phyloP scores from a whole-genome alignment of 2,329 filamentous ascomycete genomes.

The Microdochium nivale region DNA sequence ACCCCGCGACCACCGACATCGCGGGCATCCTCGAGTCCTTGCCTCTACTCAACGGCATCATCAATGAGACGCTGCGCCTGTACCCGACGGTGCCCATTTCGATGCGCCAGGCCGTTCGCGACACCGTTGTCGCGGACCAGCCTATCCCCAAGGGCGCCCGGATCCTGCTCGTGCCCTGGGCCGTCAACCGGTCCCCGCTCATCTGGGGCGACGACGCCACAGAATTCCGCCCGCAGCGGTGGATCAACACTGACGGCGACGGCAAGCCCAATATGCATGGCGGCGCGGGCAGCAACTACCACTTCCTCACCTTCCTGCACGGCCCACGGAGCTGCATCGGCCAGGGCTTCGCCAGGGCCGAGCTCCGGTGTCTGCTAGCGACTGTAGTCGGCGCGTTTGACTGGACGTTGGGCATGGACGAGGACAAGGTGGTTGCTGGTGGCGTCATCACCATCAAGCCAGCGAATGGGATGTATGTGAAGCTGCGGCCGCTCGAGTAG shows the following conservation, averaged over 20 bases:
- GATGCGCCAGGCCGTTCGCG: slow-evolving; percentile 45
- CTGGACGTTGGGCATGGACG: slow-evolving; percentile 46
- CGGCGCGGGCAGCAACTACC: slow-evolving; percentile 60
- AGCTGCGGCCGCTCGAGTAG: slow-evolving; percentile 23
- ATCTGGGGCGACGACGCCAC: slow-evolving; percentile 61
- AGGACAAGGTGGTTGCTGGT: slow-evolving; percentile 49
- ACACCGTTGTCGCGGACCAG: slow-evolving; percentile 49
- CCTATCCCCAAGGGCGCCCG: slow-evolving; percentile 56
- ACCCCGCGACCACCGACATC: slow-evolving; percentile 24
- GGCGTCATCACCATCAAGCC: slow-evolving; percentile 60
- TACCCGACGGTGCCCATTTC: slow-evolving; percentile 60
- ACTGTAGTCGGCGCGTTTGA: slow-evolving; percentile 57
- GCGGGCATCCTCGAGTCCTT: slow-evolving; percentile 50
- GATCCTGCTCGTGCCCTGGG: slow-evolving; percentile 47
- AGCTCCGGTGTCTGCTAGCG: slow-evolving; percentile 66
- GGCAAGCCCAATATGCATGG: slow-evolving; percentile 44
- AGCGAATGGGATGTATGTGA: slow-evolving; percentile 54
- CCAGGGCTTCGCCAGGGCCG: slow-evolving; percentile 61
- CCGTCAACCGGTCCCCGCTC: slow-evolving; percentile 52
- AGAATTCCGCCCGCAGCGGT: slow-evolving; percentile 62
- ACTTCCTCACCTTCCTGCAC: slow-evolving; percentile 60
- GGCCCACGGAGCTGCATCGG: slow-evolving; percentile 66
- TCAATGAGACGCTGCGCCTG: slow-evolving; percentile 59
- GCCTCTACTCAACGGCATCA: slow-evolving; percentile 61
- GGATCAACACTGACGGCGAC: slow-evolving; percentile 38